A percentile compares a stretch with the other conserved stretches of the same genome.
Conservation (phyloP, 257 asterid genomes). For the Hygrophila difformis region DNA sequence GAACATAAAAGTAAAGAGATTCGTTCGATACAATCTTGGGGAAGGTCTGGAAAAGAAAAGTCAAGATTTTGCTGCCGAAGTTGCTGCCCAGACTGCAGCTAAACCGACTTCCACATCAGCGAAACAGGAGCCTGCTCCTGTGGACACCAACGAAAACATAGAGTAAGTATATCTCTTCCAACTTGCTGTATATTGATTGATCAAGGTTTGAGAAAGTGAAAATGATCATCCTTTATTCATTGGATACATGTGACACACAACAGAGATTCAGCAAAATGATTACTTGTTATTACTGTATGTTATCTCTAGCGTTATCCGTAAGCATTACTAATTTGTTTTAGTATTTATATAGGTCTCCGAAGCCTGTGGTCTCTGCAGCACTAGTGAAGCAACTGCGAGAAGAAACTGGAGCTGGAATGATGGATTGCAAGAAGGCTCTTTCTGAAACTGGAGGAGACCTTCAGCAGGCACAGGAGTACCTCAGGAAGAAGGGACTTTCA, state of each 20-base stretch:
- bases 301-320: no score
- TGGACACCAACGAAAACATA: constrained; percentile 36
- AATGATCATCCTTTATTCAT: no score
- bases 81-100: constrained; percentile 89
- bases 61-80: constrained; percentile 97
- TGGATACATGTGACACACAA: no score
- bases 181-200: no score
- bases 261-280: no score
- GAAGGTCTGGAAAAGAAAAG: constrained; percentile 95
- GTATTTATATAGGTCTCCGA: constrained; percentile 42
- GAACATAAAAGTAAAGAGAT: constrained; percentile 82
- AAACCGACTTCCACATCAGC: constrained; percentile 43
- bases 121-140: constrained; percentile 42
- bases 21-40: constrained; percentile 78
- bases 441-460: constrained; percentile 83
- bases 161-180: constrained; percentile 73
- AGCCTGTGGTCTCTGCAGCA: constrained; percentile 55
- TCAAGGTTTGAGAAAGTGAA: no score
- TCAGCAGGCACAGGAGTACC: constrained; percentile 86
- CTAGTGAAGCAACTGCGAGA: constrained; percentile 88
- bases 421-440: constrained; percentile 99
- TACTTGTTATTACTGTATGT: no score
- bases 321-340: no score
- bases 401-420: constrained; percentile 98
- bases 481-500: constrained; percentile 85